A percentile compares a stretch with the other conserved stretches of the same genome.
Evolutionary conservation across 345 rosid genomes (phyloP).

Genomic region (Melastoma malabathricum): DNA sequence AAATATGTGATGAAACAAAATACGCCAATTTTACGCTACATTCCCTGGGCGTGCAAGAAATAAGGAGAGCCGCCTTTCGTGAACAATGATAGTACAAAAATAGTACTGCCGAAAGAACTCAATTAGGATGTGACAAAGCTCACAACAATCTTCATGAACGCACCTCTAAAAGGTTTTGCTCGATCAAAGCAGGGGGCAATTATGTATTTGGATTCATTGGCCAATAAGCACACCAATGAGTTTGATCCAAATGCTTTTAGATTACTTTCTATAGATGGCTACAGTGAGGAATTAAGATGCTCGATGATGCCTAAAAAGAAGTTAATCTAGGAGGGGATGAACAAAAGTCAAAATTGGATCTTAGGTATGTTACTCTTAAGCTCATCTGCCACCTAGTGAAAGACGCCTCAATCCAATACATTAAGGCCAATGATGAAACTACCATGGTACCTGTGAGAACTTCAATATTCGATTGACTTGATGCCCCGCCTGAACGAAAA

Average conservation of each 20-base stretch:
- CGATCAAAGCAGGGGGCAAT: not conserved
- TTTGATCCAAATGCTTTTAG: slow-evolving; percentile 5
- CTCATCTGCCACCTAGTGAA: not conserved
- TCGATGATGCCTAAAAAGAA: not conserved
- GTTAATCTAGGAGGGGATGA: too few relatives aligned
- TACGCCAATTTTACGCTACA: not conserved
- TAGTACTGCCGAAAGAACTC: not conserved
- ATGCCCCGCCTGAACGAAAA: not conserved
- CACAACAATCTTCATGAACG: not conserved
- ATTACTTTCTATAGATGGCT: not conserved
- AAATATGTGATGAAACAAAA: not conserved
- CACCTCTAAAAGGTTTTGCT: not conserved
- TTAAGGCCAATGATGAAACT: not conserved
- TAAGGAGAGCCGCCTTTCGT: not conserved
- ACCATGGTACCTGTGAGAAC: not conserved
- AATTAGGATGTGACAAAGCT: not conserved
- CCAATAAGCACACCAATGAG: not conserved
- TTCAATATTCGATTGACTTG: not conserved
- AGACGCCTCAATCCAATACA: not conserved
- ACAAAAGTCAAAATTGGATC: not conserved
- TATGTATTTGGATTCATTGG: not conserved
- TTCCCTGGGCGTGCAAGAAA: not conserved
- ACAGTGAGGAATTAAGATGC: not conserved
- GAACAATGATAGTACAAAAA: not conserved
- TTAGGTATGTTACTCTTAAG: not conserved